Conservation (phyloP, 257 asterid genomes). For the Cordia subcordata region DNA sequence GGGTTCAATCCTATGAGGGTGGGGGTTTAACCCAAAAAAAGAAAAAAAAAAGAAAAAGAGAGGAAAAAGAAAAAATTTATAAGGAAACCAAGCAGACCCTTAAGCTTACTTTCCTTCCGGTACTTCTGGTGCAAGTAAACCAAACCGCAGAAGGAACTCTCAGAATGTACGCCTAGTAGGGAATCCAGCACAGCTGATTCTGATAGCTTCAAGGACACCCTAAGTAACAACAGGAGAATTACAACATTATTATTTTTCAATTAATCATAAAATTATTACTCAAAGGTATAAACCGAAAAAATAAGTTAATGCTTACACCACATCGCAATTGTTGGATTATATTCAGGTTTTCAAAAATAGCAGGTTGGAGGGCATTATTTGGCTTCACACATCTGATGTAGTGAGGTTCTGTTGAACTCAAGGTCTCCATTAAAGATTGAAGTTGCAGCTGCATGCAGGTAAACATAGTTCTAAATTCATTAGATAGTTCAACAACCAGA, state of each 20-base stretch:
- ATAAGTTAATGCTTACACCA: slow-evolving; percentile 68
- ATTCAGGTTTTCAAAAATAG: slow-evolving; percentile 84
- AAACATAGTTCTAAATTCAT: slow-evolving; percentile 19
- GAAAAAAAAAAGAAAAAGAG: not conserved
- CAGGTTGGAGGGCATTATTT: slow-evolving; percentile 86
- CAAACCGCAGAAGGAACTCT: slow-evolving; percentile 97
- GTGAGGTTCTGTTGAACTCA: slow-evolving; percentile 94
- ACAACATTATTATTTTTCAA: not conserved
- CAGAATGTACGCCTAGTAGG: slow-evolving; percentile 96
- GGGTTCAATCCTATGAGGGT: no score
- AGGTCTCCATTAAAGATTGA: slow-evolving; percentile 95
- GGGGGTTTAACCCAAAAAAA: no score
- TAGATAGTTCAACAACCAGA: slow-evolving; percentile 14
- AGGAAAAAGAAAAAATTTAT: slow-evolving; percentile 12
- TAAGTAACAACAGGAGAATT: slow-evolving; percentile 15
- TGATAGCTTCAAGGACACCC: slow-evolving; percentile 99
- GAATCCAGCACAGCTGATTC: slow-evolving; percentile 99
- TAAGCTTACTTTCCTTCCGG: slow-evolving; percentile 57
- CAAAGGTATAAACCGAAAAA: not conserved
- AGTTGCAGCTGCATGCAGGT: slow-evolving; percentile 78
- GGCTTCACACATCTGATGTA: slow-evolving; percentile 99
- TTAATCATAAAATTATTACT: slow-evolving; percentile 10
- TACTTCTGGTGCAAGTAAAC: slow-evolving; percentile 89
- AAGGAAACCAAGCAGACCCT: no score
- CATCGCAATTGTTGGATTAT: slow-evolving; percentile 95